Evolutionary conservation across 2,329 filamentous ascomycete species (phyloP), one percentile per base, ranked within the genome.

Genomic region (Erysiphe pulchra): DNA sequence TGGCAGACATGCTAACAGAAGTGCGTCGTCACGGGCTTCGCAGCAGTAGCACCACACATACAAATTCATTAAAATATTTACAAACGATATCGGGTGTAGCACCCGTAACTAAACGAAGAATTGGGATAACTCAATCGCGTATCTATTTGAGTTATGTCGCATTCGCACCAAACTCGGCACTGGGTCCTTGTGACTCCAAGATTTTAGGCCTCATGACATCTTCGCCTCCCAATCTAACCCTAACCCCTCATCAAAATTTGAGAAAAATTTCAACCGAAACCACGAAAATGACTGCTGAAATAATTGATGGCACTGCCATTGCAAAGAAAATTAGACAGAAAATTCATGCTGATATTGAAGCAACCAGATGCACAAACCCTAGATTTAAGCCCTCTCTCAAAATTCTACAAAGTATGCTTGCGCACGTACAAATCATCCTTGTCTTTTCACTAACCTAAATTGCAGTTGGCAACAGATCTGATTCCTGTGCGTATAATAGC

Each of bases 221-320:
- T 5, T 20, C 17, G 16, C n/a, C 28, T 7, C 28, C 18, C 6
- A 30, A 14, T 28, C 8, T 28, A 11, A 2, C 16, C 1, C 12
- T 20, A 41, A 13, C 41, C 10, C 24, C 41, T 3, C 20, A 24
- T 24, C 20, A 24, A 24, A 24, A 6, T 24, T 24, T 6, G 6
- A 37, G 34, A 30, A 14, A 42, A 47, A 71, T 75, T 57, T 67
- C 66, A 50, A 65, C 59, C 53, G 74, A 70, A 51, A 54, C 65
- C 54, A 58, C 65, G 63, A 68, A 64, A 59, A 95, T 94, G 86
- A 74, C 75, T 55, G 87, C 84, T 54, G 74, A 71, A 56, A 93
- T 85, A 69, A 90, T 98, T 57, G 90, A 98, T 67, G 90, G 90
- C 67, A 93, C 79, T 47, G 84, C 83, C 60, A 85, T 95, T 66